These are phyloP conservation scores for Triangularia setosa DNA, from an alignment of 2,329 filamentous ascomycete species.

Conservation along the genomic window DNA sequence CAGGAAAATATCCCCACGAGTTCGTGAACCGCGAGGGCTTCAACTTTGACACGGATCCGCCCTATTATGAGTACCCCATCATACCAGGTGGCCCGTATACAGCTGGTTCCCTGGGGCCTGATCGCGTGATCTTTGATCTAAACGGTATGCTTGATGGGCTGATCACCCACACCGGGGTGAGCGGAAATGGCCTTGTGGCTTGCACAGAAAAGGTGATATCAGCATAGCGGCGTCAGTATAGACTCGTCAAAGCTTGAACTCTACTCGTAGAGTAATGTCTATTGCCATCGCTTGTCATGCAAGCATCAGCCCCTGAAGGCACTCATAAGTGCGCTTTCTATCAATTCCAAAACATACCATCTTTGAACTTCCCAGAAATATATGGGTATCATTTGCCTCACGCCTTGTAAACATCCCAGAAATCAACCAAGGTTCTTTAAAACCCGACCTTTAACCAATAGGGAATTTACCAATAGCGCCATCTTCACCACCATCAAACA, in stretches of 20 bases:
- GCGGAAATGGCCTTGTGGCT: neutral
- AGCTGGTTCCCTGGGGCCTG: neutral
- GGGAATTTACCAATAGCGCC: conserved; percentile 50
- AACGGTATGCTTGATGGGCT: neutral
- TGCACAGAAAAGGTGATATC: neutral
- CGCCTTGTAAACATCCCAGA: neutral
- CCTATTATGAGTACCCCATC: neutral
- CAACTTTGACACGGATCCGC: neutral
- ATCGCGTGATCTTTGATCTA: neutral
- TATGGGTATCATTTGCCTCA: neutral
- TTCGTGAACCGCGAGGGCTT: neutral
- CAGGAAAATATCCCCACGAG: neutral
- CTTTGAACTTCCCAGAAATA: neutral
- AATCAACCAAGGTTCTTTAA: neutral
- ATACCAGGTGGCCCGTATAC: neutral
- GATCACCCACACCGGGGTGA: neutral
- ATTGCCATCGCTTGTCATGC: neutral
- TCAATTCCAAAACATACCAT: neutral
- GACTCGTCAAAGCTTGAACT: neutral
- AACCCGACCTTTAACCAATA: conserved; percentile 33
- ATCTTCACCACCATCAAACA: conserved; percentile 51
- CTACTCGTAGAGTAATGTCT: neutral
- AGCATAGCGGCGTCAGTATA: neutral
- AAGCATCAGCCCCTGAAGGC: neutral
- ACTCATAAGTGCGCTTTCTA: neutral